phyloP scores from a whole-genome alignment of 2,329 filamentous ascomycete genomes.

The Sarocladium kiliense region DNA sequence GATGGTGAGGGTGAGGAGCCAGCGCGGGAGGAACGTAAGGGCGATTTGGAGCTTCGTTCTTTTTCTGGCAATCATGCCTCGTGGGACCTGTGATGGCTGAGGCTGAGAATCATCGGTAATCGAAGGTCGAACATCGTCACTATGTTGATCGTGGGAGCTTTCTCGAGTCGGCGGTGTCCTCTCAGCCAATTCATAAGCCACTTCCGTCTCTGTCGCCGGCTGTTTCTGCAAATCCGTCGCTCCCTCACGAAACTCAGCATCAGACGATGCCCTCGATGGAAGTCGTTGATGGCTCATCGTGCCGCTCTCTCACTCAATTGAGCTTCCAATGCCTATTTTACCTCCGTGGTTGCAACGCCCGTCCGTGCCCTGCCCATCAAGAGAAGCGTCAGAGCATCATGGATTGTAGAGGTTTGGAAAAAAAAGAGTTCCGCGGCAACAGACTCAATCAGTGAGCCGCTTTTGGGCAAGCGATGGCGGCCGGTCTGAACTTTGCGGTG shows the following conservation, averaged over 20 bases:
- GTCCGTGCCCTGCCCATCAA: too few relatives aligned
- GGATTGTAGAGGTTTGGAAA: too few relatives aligned
- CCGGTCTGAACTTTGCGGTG: too few relatives aligned
- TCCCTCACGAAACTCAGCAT: not conserved
- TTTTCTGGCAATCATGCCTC: not conserved
- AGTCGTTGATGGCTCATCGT: not conserved
- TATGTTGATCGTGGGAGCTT: not conserved
- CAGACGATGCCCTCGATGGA: not conserved
- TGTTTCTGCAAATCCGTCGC: not conserved
- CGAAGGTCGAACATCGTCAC: not conserved
- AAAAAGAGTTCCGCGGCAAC: too few relatives aligned
- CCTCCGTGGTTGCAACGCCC: too few relatives aligned
- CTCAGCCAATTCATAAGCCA: not conserved
- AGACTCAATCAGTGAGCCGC: too few relatives aligned
- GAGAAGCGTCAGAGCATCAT: too few relatives aligned
- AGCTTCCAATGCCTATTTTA: too few relatives aligned
- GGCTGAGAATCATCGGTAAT: not conserved
- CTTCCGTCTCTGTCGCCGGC: not conserved
- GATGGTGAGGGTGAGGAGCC: slow-evolving; percentile 23
- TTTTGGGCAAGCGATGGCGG: too few relatives aligned
- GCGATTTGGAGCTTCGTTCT: not conserved
- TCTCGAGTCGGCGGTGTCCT: not conserved
- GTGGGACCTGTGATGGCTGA: not conserved
- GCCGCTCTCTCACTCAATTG: too few relatives aligned
- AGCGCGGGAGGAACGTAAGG: slow-evolving; percentile 14